These are phyloP conservation scores for Periconia sp. DNA, from an alignment of 2,329 filamentous ascomycete species.

Conservation along the genomic window DNA sequence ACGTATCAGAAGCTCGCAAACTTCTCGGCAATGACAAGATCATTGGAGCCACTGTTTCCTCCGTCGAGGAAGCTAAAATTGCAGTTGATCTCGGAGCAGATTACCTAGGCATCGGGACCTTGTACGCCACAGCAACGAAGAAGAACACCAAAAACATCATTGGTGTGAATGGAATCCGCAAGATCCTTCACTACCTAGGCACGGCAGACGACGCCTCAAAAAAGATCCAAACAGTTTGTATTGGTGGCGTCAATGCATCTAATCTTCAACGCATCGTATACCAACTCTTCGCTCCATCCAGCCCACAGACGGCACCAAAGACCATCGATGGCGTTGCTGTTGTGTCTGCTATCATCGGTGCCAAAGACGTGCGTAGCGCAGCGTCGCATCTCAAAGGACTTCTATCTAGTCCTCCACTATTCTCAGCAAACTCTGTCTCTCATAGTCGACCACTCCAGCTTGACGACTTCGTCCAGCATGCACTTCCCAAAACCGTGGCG, in stretches of 20 bases:
- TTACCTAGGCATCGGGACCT: conserved; percentile 89
- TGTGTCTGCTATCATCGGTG: conserved; percentile 85
- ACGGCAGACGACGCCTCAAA: conserved; percentile 34
- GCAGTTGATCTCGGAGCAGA: conserved; percentile 81
- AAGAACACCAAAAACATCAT: conserved; percentile 85
- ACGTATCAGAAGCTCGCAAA: conserved; percentile 68
- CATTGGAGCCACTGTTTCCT: conserved; percentile 87
- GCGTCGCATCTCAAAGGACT: conserved; percentile 65
- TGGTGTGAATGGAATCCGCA: conserved; percentile 72
- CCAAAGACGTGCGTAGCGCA: conserved; percentile 68
- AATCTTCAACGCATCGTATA: conserved; percentile 78
- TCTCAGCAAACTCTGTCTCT: conserved; percentile 27
- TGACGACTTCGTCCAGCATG: conserved; percentile 10
- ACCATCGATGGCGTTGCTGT: conserved; percentile 81
- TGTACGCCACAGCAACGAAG: conserved; percentile 83
- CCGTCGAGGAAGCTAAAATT: conserved; percentile 70
- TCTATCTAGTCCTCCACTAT: conserved; percentile 49
- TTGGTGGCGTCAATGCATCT: conserved; percentile 81
- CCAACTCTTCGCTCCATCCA: conserved; percentile 62
- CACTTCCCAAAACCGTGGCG: conserved; percentile 56
- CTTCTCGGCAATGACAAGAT: conserved; percentile 79
- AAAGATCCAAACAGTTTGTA: conserved; percentile 69
- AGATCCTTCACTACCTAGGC: conserved; percentile 68
- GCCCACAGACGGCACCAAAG: conserved; percentile 51
- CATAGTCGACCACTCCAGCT: conserved; percentile 15